Evolutionary conservation across 2,329 filamentous ascomycete genomes (phyloP), one percentile per base, ranked within the genome.

Genomic region (Metarhizium guizhouense): DNA sequence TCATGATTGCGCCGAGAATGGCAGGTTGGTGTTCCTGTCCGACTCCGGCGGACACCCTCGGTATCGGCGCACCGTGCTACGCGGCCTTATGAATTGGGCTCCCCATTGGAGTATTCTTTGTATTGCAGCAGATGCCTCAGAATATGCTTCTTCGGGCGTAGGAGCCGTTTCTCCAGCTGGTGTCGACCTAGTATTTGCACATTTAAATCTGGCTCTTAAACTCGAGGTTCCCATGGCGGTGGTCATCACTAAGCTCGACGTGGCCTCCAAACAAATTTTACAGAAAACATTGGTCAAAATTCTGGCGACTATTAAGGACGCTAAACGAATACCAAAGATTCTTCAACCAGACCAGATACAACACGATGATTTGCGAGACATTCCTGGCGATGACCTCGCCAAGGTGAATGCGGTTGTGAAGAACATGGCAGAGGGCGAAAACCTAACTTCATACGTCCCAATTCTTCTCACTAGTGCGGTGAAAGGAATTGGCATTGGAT

Each of bases 91-190:
- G 60, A 94, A 92, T 49, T 97, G 94, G 92, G 88, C 89, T 42
- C 94, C 94, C 8, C 91, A 97, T 67, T 99, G 94, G 86, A 91
- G 89, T 1, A 70, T 96, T 25, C 78, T 97, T 2, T 96, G 95
- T 62, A 84, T 97, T 58, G 85, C 90, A 50, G 90, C 90, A 40
- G 88, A 94, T 64, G 87, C 87, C 60, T 76, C 79, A 11, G 83
- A 86, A 13, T 64, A 68, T 49, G 62, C 63, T 3, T 61, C 65
- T 4, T 49, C 54, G 38, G 52, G 58, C 49, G 47, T 32, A 25
- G 74, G 73, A 6, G 74, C 75, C 55, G 79, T 77, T 0, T 72
- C 78, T 18, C 74, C 76, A 2, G 74, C 77, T 8, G 83, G 85
- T 45, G 77, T 88, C 47, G 87, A 94, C 62, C 76, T 94, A 4